Conservation (phyloP, 140 eudicot genomes). For the Ambrosia hybrid region DNA sequence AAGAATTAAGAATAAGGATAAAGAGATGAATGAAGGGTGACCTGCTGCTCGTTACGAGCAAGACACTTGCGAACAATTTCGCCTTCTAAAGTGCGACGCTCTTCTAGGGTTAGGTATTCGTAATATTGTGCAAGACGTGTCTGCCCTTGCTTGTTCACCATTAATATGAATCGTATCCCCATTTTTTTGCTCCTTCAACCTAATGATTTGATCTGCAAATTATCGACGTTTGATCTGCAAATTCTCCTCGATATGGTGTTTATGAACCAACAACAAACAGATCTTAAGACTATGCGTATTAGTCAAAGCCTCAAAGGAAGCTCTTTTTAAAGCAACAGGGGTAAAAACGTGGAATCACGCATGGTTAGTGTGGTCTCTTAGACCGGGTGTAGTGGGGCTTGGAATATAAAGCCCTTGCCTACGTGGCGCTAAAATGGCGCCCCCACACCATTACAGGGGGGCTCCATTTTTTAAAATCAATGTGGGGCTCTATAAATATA, state of each 20-base stretch:
- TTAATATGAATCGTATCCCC: constrained; percentile 91
- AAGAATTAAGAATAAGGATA: too few species aligned
- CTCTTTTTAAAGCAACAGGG: too few species aligned
- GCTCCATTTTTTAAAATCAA: too few species aligned
- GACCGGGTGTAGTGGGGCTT: too few species aligned
- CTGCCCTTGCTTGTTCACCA: constrained; percentile 99
- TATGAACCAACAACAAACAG: not conserved
- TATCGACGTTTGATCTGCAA: not conserved
- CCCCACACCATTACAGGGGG: too few species aligned
- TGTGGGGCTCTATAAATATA: too few species aligned
- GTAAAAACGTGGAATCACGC: too few species aligned
- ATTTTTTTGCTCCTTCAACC: constrained; percentile 17
- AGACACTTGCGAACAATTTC: constrained; percentile 99
- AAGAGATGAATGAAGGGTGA: too few species aligned
- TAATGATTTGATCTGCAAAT: not conserved
- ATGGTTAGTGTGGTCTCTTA: too few species aligned
- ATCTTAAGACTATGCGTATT: not conserved
- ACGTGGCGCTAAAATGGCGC: too few species aligned
- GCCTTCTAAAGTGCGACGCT: constrained; percentile 90
- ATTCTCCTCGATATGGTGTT: not conserved
- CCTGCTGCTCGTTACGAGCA: constrained; percentile 82
- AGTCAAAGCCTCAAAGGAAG: too few species aligned
- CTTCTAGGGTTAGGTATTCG: constrained; percentile 87
- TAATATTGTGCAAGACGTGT: constrained; percentile 94
- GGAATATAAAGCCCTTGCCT: too few species aligned